These are phyloP conservation scores for Omphalotus guepiniiformis DNA, from an alignment of 768 basidiomycete genomes.

Conservation along the genomic window DNA sequence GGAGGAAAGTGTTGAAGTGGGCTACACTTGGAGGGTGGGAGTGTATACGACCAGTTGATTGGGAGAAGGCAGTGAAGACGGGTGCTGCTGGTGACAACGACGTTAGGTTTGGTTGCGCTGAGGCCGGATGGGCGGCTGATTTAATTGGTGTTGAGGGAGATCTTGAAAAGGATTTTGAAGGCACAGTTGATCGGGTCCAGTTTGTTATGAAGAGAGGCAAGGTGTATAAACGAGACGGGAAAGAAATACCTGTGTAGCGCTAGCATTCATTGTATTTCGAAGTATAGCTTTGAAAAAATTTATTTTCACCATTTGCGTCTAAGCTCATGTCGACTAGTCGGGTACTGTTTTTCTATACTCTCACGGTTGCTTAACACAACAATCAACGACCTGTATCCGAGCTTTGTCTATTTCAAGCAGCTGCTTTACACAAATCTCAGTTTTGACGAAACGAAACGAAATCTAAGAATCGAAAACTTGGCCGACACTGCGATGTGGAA, in stretches of 20 bases:
- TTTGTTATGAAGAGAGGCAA: conserved; percentile 60
- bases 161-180: conserved; percentile 40
- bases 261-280: too few species aligned
- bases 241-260: conserved; percentile 7
- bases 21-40: conserved; percentile 58
- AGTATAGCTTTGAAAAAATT: too few species aligned
- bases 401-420: too few species aligned
- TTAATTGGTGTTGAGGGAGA: conserved; percentile 35
- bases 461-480: too few species aligned
- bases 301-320: too few species aligned
- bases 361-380: too few species aligned
- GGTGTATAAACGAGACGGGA: conserved; percentile 39
- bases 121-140: conserved; percentile 53
- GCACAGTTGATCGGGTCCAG: conserved; percentile 39
- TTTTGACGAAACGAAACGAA: too few species aligned
- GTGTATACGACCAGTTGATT: conserved; percentile 43
- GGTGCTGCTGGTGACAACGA: conserved; percentile 40
- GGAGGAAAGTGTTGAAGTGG: conserved; percentile 52
- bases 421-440: too few species aligned
- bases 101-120: conserved; percentile 51
- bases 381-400: too few species aligned
- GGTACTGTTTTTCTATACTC: too few species aligned
- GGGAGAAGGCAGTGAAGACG: conserved; percentile 33
- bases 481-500: too few species aligned
- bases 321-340: too few species aligned